phyloP scores from a whole-genome alignment of 768 basidiomycete species.

The Auriscalpium vulgare region DNA sequence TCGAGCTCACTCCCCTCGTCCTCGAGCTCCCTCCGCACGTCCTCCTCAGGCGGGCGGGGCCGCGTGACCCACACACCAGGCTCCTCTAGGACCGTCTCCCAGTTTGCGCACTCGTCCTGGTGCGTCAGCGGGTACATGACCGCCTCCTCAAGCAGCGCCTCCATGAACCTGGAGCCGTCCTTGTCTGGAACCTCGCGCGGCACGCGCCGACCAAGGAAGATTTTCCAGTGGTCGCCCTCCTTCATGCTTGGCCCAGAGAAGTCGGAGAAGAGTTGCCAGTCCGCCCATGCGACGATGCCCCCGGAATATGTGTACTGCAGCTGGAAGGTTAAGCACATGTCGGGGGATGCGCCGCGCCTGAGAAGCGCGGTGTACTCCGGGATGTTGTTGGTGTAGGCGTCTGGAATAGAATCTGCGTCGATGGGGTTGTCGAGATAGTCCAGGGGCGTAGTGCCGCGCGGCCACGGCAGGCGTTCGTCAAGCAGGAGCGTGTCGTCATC shows the following conservation, averaged over 20 bases:
- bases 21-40: not conserved
- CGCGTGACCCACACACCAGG: not conserved
- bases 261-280: conserved; percentile 23
- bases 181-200: conserved; percentile 26
- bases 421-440: conserved; percentile 8
- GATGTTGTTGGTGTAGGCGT: not conserved
- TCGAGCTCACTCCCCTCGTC: not conserved
- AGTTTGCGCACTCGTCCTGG: not conserved
- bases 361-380: conserved; percentile 23
- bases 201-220: conserved; percentile 30
- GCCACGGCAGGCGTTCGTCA: conserved; percentile 18
- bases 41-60: not conserved
- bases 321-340: not conserved
- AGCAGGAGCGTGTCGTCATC: conserved; percentile 16
- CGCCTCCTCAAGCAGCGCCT: conserved; percentile 13
- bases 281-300: conserved; percentile 24
- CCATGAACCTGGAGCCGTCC: conserved; percentile 27
- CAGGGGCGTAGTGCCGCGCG: conserved; percentile 27
- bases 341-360: conserved; percentile 24
- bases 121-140: not conserved
- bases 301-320: not conserved
- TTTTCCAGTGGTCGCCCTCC: conserved; percentile 30
- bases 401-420: conserved; percentile 4
- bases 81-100: not conserved
- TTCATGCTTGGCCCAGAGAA: conserved; percentile 28